These are phyloP conservation scores for Trichoderma lentiforme DNA, from an alignment of 2,329 filamentous ascomycete species.

Conservation along the genomic window DNA sequence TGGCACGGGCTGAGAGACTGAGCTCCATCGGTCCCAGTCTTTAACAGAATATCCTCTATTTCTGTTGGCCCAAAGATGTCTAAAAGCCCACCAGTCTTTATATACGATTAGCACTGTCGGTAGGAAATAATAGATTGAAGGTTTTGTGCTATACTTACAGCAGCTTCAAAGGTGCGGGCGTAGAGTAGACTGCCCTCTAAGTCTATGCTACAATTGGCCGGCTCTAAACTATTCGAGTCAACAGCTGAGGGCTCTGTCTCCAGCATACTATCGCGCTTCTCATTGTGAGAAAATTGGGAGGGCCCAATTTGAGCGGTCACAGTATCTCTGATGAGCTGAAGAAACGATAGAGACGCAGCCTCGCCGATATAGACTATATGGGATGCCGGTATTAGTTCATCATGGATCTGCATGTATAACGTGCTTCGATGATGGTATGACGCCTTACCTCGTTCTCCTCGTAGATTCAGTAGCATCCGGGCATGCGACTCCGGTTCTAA, in stretches of 20 bases:
- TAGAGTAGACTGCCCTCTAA: conserved; percentile 19
- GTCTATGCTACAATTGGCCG: conserved; percentile 19
- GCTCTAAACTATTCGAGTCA: conserved; percentile 1
- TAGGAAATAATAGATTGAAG: not conserved
- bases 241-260: conserved; percentile 39
- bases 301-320: conserved; percentile 50
- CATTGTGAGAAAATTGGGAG: conserved; percentile 51
- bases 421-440: not conserved
- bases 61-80: conserved; percentile 32
- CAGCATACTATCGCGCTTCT: conserved; percentile 50
- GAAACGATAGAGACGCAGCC: conserved; percentile 53
- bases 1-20: conserved; percentile 12
- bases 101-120: not conserved
- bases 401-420: no score
- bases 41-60: conserved; percentile 26
- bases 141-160: conserved; percentile 17
- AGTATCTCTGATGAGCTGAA: conserved; percentile 49
- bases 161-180: conserved; percentile 23
- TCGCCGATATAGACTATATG: conserved; percentile 46
- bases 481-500: conserved; percentile 24
- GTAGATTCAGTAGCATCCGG: conserved; percentile 49
- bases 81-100: conserved; percentile 34
- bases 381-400: not conserved
- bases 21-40: conserved; percentile 5
- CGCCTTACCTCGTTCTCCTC: conserved; percentile 48